Evolutionary conservation across 1,284 basidiomycete genomes (phyloP).

Genomic region (Trichosporon ovoides): DNA sequence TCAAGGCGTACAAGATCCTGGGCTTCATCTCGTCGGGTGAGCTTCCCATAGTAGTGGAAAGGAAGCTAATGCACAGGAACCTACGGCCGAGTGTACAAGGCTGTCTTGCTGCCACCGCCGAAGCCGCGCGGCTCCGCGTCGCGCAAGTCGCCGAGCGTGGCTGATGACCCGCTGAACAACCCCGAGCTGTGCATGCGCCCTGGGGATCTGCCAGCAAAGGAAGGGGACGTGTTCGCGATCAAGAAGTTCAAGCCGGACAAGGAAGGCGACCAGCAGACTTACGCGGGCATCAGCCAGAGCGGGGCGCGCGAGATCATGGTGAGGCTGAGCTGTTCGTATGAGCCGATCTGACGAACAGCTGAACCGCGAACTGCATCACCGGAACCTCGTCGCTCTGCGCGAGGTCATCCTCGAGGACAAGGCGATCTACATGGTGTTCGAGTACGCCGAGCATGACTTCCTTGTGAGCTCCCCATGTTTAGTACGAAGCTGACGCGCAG

Average conservation of each 20-base stretch:
- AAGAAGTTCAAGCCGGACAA: slow-evolving; percentile 99
- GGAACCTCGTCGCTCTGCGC: slow-evolving; percentile 82
- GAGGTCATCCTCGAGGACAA: slow-evolving; percentile 98
- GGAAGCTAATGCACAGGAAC: slow-evolving; percentile 58
- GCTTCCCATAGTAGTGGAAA: neutral
- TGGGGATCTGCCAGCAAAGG: slow-evolving; percentile 56
- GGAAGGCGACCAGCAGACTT: slow-evolving; percentile 85
- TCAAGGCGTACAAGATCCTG: slow-evolving; percentile 80
- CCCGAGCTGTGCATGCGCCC: slow-evolving; percentile 52
- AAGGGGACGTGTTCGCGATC: slow-evolving; percentile 75
- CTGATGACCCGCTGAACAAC: slow-evolving; percentile 33
- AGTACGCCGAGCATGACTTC: slow-evolving; percentile 98
- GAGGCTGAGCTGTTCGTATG: slow-evolving; percentile 32
- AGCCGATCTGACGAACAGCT: slow-evolving; percentile 54
- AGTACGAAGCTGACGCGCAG: slow-evolving; percentile 49
- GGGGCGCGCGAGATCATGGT: slow-evolving; percentile 94
- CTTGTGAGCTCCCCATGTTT: slow-evolving; percentile 55
- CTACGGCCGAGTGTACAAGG: slow-evolving; percentile 97
- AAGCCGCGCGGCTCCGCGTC: slow-evolving; percentile 29
- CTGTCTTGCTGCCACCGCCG: slow-evolving; percentile 53
- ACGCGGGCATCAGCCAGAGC: slow-evolving; percentile 96
- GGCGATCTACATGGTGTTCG: slow-evolving; percentile 97
- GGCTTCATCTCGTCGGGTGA: slow-evolving; percentile 85
- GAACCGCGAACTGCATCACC: slow-evolving; percentile 88
- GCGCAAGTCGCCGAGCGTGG: slow-evolving; percentile 16